Conservation (phyloP, 2,329 filamentous ascomycete genomes). For the Colletotrichum sp. region DNA sequence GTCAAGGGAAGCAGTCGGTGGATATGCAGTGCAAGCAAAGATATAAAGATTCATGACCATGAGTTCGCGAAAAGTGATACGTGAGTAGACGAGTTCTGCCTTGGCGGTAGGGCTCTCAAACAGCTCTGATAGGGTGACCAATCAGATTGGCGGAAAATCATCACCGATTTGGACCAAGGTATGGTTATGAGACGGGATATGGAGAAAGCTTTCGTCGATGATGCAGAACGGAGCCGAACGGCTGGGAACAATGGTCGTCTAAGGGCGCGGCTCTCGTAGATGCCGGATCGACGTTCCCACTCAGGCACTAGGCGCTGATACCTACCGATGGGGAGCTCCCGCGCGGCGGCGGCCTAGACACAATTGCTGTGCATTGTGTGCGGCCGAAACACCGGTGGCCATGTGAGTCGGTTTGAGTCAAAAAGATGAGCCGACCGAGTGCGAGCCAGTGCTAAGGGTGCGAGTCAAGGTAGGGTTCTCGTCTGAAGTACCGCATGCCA, state of each 20-base stretch:
- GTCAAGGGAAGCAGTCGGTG: not conserved
- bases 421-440: not conserved
- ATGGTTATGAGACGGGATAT: not conserved
- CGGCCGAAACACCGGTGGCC: not conserved
- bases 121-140: not conserved
- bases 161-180: not conserved
- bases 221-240: not conserved
- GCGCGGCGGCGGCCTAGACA: not conserved
- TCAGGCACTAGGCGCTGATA: not conserved
- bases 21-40: not conserved
- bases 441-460: not conserved
- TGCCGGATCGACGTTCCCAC: slow-evolving; percentile 11
- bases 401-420: not conserved
- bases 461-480: not conserved
- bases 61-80: not conserved
- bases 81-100: not conserved
- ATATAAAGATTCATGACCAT: slow-evolving; percentile 9
- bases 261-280: not conserved
- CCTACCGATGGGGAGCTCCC: not conserved
- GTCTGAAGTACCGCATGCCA: not conserved
- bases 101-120: not conserved
- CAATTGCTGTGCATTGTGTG: not conserved
- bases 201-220: not conserved
- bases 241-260: not conserved
- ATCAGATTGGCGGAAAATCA: not conserved